A percentile compares a stretch with the other conserved stretches of the same genome.
These are phyloP conservation scores for Fusarium bulbicola DNA, from an alignment of 2,329 filamentous ascomycete genomes.

Conservation along the genomic window DNA sequence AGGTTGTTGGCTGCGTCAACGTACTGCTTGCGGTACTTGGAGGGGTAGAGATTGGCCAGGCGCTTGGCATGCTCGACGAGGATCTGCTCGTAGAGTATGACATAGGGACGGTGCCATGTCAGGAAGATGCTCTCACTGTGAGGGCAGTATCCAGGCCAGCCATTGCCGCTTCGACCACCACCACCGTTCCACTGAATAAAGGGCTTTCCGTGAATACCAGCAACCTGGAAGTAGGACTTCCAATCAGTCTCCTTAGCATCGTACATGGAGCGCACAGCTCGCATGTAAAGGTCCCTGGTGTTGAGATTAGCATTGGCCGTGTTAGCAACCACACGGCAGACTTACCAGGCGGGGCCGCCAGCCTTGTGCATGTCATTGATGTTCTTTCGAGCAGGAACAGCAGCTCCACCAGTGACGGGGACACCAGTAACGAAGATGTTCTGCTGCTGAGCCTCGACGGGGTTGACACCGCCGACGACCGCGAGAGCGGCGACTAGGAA, in stretches of 20 bases:
- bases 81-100: slow-evolving; percentile 65
- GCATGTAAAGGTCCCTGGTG: slow-evolving; percentile 60
- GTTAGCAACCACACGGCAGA: background rate
- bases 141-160: slow-evolving; percentile 56
- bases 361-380: slow-evolving; percentile 57
- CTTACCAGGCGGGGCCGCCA: slow-evolving; percentile 57
- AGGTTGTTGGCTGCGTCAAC: slow-evolving; percentile 56
- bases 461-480: slow-evolving; percentile 35
- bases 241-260: slow-evolving; percentile 51
- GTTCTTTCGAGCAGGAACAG: slow-evolving; percentile 56
- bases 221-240: slow-evolving; percentile 61
- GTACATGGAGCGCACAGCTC: slow-evolving; percentile 56
- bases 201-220: slow-evolving; percentile 58
- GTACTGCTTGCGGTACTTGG: slow-evolving; percentile 49
- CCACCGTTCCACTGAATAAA: slow-evolving; percentile 54
- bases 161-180: slow-evolving; percentile 43
- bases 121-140: slow-evolving; percentile 60
- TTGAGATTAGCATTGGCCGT: slow-evolving; percentile 16
- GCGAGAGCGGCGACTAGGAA: slow-evolving; percentile 38
- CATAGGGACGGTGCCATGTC: slow-evolving; percentile 66
- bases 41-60: slow-evolving; percentile 57
- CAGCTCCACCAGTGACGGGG: slow-evolving; percentile 49
- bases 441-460: slow-evolving; percentile 39
- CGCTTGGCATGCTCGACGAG: slow-evolving; percentile 57
- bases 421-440: slow-evolving; percentile 51